Conservation (phyloP, 495 filamentous ascomycete species). For the Penicillium flavigenum region DNA sequence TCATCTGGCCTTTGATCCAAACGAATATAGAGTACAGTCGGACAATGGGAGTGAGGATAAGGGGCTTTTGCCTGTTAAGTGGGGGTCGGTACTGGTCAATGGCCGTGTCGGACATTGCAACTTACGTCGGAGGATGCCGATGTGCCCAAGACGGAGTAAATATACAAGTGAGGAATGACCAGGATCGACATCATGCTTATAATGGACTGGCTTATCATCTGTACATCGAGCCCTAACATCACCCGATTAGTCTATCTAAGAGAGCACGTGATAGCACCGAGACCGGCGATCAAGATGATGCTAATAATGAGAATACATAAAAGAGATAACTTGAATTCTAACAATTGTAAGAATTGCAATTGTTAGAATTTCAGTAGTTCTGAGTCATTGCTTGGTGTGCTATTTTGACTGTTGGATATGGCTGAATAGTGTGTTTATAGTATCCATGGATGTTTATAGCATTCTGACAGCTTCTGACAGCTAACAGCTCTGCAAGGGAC, state of each 20-base stretch:
- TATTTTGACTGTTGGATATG: neutral
- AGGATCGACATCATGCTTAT: too few species aligned
- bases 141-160: too few species aligned
- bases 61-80: too few species aligned
- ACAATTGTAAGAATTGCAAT: neutral
- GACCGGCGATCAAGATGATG: constrained; percentile 2
- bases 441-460: neutral
- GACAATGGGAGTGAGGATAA: too few species aligned
- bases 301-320: constrained; percentile 2
- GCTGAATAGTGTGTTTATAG: too few species aligned
- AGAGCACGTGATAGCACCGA: constrained; percentile 1
- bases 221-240: neutral
- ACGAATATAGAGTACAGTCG: too few species aligned
- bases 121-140: too few species aligned
- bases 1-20: too few species aligned
- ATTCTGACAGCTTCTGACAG: neutral
- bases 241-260: neutral
- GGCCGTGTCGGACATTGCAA: too few species aligned
- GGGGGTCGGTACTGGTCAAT: too few species aligned
- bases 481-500: neutral
- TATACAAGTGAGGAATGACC: too few species aligned
- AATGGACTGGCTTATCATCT: too few species aligned
- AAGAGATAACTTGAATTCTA: neutral
- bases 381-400: neutral
- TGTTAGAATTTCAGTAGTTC: neutral